Conservation (phyloP, 2,329 filamentous ascomycete genomes). For the Aulographum hederae region DNA sequence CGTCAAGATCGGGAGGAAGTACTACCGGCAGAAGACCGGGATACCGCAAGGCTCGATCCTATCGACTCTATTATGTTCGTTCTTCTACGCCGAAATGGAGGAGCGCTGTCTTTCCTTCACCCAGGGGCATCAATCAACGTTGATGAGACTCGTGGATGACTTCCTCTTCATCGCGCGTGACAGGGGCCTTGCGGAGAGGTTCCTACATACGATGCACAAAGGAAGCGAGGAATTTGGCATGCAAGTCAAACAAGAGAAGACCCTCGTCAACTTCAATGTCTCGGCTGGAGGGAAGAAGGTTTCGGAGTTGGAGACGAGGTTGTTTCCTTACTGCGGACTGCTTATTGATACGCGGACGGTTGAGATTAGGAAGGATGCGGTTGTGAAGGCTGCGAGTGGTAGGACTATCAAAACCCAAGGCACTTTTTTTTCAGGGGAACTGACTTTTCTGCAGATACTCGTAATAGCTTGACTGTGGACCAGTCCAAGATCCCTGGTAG, state of each 20-base stretch:
- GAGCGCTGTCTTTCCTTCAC: constrained; percentile 50
- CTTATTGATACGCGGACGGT: constrained; percentile 58
- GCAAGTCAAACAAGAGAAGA: constrained; percentile 58
- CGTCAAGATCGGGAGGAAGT: constrained; percentile 68
- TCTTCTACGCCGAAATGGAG: constrained; percentile 88
- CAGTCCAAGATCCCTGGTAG: constrained; percentile 52
- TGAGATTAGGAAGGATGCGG: constrained; percentile 50
- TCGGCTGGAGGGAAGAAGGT: constrained; percentile 34
- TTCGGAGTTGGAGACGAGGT: background rate
- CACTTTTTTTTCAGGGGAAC: no score
- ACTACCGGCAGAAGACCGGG: constrained; percentile 70
- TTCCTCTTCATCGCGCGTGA: constrained; percentile 75
- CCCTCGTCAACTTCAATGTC: constrained; percentile 65
- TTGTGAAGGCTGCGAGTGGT: constrained; percentile 30
- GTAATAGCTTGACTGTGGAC: constrained; percentile 65
- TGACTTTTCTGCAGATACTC: constrained; percentile 32
- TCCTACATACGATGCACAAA: constrained; percentile 62
- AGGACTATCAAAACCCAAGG: no score
- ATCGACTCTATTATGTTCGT: constrained; percentile 77
- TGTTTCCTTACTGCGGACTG: constrained; percentile 79
- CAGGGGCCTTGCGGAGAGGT: constrained; percentile 44
- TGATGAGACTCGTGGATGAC: constrained; percentile 78
- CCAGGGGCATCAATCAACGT: constrained; percentile 25
- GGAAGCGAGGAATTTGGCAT: constrained; percentile 71
- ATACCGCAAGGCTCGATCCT: constrained; percentile 89